These are phyloP conservation scores for Fomitopsis pulvina DNA, from an alignment of 768 basidiomycete species.

Conservation along the genomic window DNA sequence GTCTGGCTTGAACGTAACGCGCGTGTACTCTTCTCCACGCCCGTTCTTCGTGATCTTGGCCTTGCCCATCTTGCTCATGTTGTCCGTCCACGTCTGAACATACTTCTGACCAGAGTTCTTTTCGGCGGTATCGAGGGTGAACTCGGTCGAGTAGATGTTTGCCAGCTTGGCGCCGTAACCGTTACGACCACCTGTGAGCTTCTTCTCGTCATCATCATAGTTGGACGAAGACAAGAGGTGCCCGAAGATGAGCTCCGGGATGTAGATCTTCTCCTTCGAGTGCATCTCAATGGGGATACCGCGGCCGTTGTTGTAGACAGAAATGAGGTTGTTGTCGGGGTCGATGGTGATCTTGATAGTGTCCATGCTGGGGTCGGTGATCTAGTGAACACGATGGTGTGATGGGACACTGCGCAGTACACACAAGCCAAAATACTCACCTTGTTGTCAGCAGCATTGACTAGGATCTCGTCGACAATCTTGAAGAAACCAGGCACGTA, in stretches of 20 bases:
- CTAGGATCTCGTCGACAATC: slow-evolving; percentile 98
- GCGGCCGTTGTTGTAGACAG: slow-evolving; percentile 90
- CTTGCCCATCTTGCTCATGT: slow-evolving; percentile 84
- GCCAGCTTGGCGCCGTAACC: slow-evolving; percentile 98
- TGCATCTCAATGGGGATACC: slow-evolving; percentile 98
- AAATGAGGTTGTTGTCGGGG: slow-evolving; percentile 76
- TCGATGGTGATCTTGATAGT: slow-evolving; percentile 85
- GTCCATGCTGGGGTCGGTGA: slow-evolving; percentile 91
- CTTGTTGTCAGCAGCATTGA: slow-evolving; percentile 99
- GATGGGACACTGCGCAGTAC: neutral
- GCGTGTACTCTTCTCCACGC: slow-evolving; percentile 86
- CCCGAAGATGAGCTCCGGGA: slow-evolving; percentile 96
- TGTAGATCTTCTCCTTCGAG: slow-evolving; percentile 86
- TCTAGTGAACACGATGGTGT: slow-evolving; percentile 37
- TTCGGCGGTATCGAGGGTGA: slow-evolving; percentile 94
- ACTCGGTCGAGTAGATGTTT: slow-evolving; percentile 96
- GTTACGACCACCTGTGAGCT: slow-evolving; percentile 96
- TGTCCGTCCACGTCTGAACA: slow-evolving; percentile 89
- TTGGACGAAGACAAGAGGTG: slow-evolving; percentile 92
- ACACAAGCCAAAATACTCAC: slow-evolving; percentile 34
- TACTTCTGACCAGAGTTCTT: slow-evolving; percentile 84
- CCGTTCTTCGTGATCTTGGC: slow-evolving; percentile 92
- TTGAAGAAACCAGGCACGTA: slow-evolving; percentile 99
- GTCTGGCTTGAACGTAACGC: slow-evolving; percentile 90
- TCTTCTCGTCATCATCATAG: slow-evolving; percentile 98